Base-by-base conservation (phyloP, 768 basidiomycete species). In the Crassisporium funariophilum region DNA sequence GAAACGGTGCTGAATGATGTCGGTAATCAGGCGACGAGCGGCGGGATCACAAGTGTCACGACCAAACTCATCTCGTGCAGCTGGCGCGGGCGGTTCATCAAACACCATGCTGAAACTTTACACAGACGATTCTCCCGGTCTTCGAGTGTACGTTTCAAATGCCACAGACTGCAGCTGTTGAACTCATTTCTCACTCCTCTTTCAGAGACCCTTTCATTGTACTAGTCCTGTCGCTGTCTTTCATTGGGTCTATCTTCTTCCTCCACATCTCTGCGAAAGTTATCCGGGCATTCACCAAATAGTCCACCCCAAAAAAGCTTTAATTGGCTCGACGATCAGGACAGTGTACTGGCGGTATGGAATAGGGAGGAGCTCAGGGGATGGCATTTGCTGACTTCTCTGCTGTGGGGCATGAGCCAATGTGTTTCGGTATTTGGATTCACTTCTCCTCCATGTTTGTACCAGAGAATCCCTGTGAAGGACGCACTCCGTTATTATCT, bases 41-140 rank as follows among this genome's bases (percentile, higher is more conserved):
- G 78, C 80, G 50, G 81, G 78, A 46, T 58, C 69, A 20, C 84
- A 85, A 54, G 84, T 68, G 5, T 62, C 85, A 38, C 83, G 79
- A 66, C 92, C 94, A 19, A 94, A 93, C 64, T 95, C 92, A 1
- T 67, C 86, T 22, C 86, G 95, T 48, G 86, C 93, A 31, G 93
- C 95, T 20, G 94, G 95, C 33, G 93, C 93, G 47, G 97, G 97
- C 44, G 97, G 97, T 44, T 94, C 91, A 27, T 91, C 88, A 47
- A 95, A 92, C 74, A 99, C 97, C 47, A 98, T 99, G 97, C 82
- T 99, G 62, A 93, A 91, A 73, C 78, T 99, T 4, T 98, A 98
- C 82, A 98, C 97, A 29, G 95, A 98, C 65, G 97, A 98, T 64
- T 95, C 95, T 48, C 92, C 91, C 37, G 97, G 97, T 17, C 79